phyloP scores from a whole-genome alignment of 176 grass and related monocot species.

The Saccharum officinarum region DNA sequence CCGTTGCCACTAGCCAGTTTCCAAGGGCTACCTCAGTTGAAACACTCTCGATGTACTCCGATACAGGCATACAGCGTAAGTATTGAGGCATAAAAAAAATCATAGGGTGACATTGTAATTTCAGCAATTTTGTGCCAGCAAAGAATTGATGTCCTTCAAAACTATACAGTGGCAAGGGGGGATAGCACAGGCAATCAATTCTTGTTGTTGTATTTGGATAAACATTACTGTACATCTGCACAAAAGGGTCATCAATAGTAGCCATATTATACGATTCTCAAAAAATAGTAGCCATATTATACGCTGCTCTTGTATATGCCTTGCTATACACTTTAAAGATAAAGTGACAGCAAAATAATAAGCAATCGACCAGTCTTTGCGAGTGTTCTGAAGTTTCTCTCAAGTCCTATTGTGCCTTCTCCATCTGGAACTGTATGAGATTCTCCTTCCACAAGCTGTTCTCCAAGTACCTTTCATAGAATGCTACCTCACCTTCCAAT shows the following conservation, averaged over 20 bases:
- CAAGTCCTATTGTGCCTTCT: constrained; percentile 24
- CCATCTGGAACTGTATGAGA: constrained; percentile 43
- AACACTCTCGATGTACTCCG: neutral
- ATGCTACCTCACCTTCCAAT: constrained; percentile 45
- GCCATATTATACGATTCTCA: neutral
- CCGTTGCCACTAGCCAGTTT: neutral
- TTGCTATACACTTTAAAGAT: neutral
- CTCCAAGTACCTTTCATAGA: constrained; percentile 75
- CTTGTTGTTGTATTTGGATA: neutral
- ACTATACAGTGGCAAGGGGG: neutral
- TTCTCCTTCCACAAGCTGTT: constrained; percentile 65
- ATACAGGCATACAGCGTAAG: neutral
- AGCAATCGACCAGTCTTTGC: neutral
- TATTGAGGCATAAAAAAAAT: no score
- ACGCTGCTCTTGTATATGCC: neutral
- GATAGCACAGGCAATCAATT: neutral
- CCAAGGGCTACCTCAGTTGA: neutral
- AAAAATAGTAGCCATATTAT: no score
- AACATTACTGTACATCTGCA: neutral
- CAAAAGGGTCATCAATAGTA: neutral
- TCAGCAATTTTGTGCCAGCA: neutral
- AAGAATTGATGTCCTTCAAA: neutral
- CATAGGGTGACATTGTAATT: neutral
- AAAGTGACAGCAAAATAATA: neutral
- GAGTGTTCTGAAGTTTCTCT: neutral